Evolutionary conservation across 2,329 filamentous ascomycete genomes (phyloP).

Genomic region (Trichoderma sp.): DNA sequence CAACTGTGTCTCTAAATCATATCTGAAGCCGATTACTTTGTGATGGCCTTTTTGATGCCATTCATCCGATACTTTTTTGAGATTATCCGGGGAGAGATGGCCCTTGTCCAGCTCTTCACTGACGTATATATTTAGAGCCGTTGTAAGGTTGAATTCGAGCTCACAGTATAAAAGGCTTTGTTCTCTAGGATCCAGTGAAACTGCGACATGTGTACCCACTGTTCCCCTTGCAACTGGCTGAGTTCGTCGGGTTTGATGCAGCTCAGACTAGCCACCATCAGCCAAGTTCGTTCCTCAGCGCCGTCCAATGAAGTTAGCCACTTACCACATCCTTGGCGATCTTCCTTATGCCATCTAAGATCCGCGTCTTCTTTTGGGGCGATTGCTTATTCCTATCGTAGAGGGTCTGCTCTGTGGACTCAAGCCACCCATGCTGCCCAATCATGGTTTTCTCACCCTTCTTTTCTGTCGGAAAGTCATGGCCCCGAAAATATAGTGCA

Average conservation of each 20-base stretch:
- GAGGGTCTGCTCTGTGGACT: conserved; percentile 37
- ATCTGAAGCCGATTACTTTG: conserved; percentile 56
- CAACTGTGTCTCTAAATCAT: conserved; percentile 60
- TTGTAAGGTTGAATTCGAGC: conserved; percentile 54
- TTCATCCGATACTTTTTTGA: conserved; percentile 49
- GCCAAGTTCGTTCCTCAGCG: neutral
- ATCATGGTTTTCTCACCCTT: conserved; percentile 52
- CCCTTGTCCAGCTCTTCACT: conserved; percentile 53
- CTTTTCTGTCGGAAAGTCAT: conserved; percentile 39
- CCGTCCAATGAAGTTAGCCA: neutral
- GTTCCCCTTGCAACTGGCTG: conserved; percentile 33
- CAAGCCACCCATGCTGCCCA: conserved; percentile 57
- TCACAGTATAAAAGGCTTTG: conserved; percentile 60
- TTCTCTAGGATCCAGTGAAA: conserved; percentile 55
- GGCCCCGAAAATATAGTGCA: conserved; percentile 41
- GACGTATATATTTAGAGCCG: conserved; percentile 52
- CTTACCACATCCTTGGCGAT: conserved; percentile 55
- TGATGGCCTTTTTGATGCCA: conserved; percentile 55
- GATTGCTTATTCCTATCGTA: conserved; percentile 29
- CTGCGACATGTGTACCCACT: conserved; percentile 37
- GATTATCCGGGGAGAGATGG: conserved; percentile 51
- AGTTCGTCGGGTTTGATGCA: conserved; percentile 34
- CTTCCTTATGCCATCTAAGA: conserved; percentile 50
- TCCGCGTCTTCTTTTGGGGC: conserved; percentile 39
- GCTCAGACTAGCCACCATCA: conserved; percentile 36